Evolutionary conservation across 139 green algal genomes (phyloP).

Genomic region (Chlorella ohadii): DNA sequence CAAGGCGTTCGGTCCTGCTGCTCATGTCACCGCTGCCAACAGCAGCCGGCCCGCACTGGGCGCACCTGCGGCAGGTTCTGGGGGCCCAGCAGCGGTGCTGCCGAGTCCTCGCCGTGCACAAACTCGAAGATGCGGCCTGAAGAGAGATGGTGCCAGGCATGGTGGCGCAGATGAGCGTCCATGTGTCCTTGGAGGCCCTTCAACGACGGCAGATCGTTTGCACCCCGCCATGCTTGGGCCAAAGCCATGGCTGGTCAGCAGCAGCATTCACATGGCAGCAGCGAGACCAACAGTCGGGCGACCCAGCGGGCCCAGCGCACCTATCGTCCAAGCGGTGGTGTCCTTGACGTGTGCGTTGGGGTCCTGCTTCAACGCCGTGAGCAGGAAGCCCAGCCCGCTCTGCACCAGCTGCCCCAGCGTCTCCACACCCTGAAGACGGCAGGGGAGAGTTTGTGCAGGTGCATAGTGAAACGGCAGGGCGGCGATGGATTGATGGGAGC

Average conservation of each 20-base stretch:
- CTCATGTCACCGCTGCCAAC: too few species aligned
- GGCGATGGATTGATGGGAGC: too few species aligned
- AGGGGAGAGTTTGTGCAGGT: too few species aligned
- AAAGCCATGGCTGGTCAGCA: too few species aligned
- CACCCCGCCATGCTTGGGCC: too few species aligned
- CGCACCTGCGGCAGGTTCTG: constrained; percentile 67
- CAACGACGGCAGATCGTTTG: too few species aligned
- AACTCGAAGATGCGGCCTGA: constrained; percentile 93
- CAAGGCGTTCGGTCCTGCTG: too few species aligned
- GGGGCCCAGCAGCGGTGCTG: constrained; percentile 56
- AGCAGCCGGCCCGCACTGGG: too few species aligned
- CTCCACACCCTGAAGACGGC: constrained; percentile 87
- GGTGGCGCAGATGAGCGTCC: too few species aligned
- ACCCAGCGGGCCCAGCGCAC: constrained; percentile 1
- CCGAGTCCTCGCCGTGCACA: constrained; percentile 74
- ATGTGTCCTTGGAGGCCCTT: too few species aligned
- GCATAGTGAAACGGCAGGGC: too few species aligned
- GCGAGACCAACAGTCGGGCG: too few species aligned
- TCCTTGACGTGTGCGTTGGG: constrained; percentile 85
- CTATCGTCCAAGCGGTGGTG: constrained; percentile 96
- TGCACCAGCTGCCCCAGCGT: constrained; percentile 75
- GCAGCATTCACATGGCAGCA: background rate
- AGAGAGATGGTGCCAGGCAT: background rate
- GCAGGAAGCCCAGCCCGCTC: constrained; percentile 79
- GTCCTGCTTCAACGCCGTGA: constrained; percentile 80